A percentile compares a stretch with the other conserved stretches of the same genome.
phyloP scores from a whole-genome alignment of 2,329 filamentous ascomycete species.

The Colletotrichum salicis region DNA sequence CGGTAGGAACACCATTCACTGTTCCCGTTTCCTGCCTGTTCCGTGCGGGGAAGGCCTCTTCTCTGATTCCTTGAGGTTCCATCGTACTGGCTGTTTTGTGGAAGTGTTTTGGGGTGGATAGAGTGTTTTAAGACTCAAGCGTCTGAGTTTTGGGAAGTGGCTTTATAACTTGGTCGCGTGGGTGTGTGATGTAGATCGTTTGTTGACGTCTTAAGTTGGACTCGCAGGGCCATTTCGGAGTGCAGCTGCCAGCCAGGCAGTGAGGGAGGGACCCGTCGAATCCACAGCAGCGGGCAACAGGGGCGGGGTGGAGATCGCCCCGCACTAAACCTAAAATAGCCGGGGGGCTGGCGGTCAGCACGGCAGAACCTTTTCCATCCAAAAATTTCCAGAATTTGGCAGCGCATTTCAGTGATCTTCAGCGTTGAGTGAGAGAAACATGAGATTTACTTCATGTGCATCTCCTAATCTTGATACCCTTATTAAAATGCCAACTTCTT shows the following conservation, averaged over 20 bases:
- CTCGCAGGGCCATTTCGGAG: background rate
- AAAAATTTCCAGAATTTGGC: constrained; percentile 46
- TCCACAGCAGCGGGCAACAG: constrained; percentile 5
- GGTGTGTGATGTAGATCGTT: constrained; percentile 1
- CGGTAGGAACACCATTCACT: constrained; percentile 76
- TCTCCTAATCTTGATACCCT: constrained; percentile 17
- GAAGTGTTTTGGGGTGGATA: background rate
- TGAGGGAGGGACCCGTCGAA: background rate
- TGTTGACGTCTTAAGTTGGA: background rate
- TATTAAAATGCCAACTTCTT: background rate
- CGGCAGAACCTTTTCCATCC: constrained; percentile 48
- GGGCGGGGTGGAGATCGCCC: constrained; percentile 38
- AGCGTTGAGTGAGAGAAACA: background rate
- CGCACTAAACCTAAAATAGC: constrained; percentile 48
- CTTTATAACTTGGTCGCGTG: background rate
- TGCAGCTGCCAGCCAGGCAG: constrained; percentile 10
- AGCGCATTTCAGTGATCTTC: constrained; percentile 22
- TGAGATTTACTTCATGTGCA: background rate
- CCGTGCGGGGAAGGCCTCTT: constrained; percentile 74
- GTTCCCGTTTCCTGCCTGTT: constrained; percentile 68
- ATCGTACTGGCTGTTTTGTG: constrained; percentile 41
- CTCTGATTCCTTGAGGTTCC: constrained; percentile 53
- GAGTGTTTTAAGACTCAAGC: background rate
- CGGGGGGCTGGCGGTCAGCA: constrained; percentile 47
- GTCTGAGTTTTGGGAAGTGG: background rate